Evolutionary conservation across 2,329 filamentous ascomycete genomes (phyloP).

Genomic region (Lecanicillium sp.): DNA sequence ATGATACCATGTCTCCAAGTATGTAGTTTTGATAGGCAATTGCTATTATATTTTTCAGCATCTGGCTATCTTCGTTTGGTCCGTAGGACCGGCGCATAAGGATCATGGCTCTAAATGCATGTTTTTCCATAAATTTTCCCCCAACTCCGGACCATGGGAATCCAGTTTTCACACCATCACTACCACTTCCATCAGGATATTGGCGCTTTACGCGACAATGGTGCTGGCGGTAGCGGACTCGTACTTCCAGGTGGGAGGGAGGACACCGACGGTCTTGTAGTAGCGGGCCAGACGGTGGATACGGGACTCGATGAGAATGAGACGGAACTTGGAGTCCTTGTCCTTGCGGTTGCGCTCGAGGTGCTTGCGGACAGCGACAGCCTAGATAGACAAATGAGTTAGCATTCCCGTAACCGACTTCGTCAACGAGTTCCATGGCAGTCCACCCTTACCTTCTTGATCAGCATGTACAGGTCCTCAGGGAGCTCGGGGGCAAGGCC

Average conservation of each 20-base stretch:
- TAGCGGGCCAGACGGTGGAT: conserved; percentile 99
- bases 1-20: conserved; percentile 9
- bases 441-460: conserved; percentile 79
- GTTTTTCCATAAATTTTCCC: conserved; percentile 29
- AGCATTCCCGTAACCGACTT: not conserved
- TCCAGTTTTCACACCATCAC: conserved; percentile 12
- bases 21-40: conserved; percentile 17
- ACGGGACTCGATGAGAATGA: conserved; percentile 99
- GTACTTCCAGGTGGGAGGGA: conserved; percentile 96
- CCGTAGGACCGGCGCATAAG: conserved; percentile 28
- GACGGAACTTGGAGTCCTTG: conserved; percentile 99
- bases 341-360: conserved; percentile 99
- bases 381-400: conserved; percentile 42
- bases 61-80: conserved; percentile 26
- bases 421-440: not conserved
- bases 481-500: conserved; percentile 97
- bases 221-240: conserved; percentile 95
- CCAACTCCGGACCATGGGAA: conserved; percentile 37
- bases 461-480: conserved; percentile 99
- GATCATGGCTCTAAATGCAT: conserved; percentile 38
- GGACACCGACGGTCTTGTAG: conserved; percentile 92
- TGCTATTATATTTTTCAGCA: conserved; percentile 18
- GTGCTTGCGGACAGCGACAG: conserved; percentile 98
- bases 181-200: conserved; percentile 11
- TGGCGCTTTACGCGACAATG: conserved; percentile 69